Base-by-base conservation (phyloP, 1,284 basidiomycete species). In the Austroboletus novae-zelandiae region DNA sequence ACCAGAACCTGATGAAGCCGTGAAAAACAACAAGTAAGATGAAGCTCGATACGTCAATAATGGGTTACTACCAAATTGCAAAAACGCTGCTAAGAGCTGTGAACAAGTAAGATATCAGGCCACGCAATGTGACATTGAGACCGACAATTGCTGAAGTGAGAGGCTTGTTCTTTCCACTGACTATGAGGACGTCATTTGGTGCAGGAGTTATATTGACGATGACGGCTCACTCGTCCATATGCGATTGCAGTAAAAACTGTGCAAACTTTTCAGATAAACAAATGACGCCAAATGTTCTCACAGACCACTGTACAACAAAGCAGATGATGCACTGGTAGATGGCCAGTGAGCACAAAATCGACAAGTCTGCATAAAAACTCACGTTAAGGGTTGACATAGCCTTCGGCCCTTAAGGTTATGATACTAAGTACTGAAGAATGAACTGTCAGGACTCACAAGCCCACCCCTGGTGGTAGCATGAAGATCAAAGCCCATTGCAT, bases 141-240 rank as follows among this genome's bases (percentile, higher is more conserved):
- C 39, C 52, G 31, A 57, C 56, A 1, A 57, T 31, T 29, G 43
- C 32, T 20, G 51, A 20, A 13, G 50, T 50, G 15, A 57, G 25
- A n/a, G 13, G 6, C 25, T 42, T 58, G 34, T 58, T 55, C 32
- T 47, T 41, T 15, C 43, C 52, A 40, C 56, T 58, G 17, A 58
- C 56, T 58, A 41, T 32, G 6, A 9, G 37, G 25, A 36, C 18
- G 17, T 53, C 45, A 51, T 3, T 17, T 7, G 17, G 11, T 20
- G 34, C 14, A 2, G 20, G 10, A 36, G 29, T 2, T 10, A 5
- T n/a, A n/a, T 45, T 37, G 15, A 36, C 11, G 36, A 10, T 37
- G 15, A 36, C 11, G 36, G 9, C 57, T 40, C 36, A 57, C 56
- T 58, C 36, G 17, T 56, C 56, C 56, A 57, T 46, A 58, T 52